Conservation (phyloP, 192 early-diverging fungal species). For the Spizellomyces sp. region DNA sequence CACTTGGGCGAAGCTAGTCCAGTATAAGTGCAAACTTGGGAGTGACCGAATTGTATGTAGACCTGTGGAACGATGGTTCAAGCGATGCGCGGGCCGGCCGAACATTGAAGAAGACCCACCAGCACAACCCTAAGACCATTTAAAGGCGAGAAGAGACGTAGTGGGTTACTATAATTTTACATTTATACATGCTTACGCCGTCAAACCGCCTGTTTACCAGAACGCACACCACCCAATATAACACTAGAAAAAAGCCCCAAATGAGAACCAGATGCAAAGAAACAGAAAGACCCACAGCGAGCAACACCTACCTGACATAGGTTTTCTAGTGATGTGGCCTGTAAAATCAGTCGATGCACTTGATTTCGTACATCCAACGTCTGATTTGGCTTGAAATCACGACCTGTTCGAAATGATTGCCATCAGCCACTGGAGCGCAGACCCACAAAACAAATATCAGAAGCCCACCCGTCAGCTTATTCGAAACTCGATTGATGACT, state of each 20-base stretch:
- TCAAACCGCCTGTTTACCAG: conserved; percentile 25
- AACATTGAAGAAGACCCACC: too few relatives aligned
- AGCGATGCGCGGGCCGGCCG: too few relatives aligned
- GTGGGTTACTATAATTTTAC: too few relatives aligned
- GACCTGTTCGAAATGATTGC: conserved; percentile 49
- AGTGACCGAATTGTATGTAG: too few relatives aligned
- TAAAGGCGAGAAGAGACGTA: too few relatives aligned
- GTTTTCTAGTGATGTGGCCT: conserved; percentile 90
- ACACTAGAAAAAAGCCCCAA: conserved; percentile 22
- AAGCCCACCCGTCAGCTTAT: conserved; percentile 80
- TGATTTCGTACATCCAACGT: conserved; percentile 80
- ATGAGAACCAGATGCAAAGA: conserved; percentile 52
- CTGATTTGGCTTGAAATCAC: conserved; percentile 84
- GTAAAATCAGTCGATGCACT: conserved; percentile 84
- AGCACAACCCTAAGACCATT: too few relatives aligned
- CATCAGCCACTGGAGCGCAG: background rate
- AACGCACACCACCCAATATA: conserved; percentile 52
- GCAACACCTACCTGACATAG: conserved; percentile 67
- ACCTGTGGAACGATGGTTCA: too few relatives aligned
- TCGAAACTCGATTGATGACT: conserved; percentile 86
- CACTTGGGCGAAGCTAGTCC: too few relatives aligned
- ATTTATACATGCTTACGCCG: too few relatives aligned
- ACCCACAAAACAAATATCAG: background rate
- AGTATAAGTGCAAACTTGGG: too few relatives aligned
- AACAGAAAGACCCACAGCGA: conserved; percentile 36